A percentile compares a stretch with the other conserved stretches of the same genome.
These are phyloP conservation scores for Thalassiosira oceanica DNA, from an alignment of 352 stramenopile genomes.

Conservation along the genomic window DNA sequence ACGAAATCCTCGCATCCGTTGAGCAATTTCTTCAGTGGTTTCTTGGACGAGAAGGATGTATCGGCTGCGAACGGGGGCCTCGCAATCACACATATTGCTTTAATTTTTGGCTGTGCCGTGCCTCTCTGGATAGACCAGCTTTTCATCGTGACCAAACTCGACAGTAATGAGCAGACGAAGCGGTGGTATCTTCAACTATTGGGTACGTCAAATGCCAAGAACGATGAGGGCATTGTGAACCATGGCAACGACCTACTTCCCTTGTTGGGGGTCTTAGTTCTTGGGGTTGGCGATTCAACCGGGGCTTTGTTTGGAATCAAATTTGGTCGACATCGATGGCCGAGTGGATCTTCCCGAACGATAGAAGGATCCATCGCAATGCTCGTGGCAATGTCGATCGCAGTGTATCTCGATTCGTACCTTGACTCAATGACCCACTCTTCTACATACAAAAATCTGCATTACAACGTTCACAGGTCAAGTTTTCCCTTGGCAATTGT, in stretches of 20 bases:
- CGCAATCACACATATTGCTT: slow-evolving; percentile 74
- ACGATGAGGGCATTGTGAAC: not conserved
- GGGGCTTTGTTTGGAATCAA: slow-evolving; percentile 58
- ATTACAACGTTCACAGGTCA: not conserved
- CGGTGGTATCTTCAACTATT: too few species aligned
- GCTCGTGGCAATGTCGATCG: slow-evolving; percentile 44
- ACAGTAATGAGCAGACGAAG: too few species aligned
- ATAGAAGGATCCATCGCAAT: slow-evolving; percentile 72
- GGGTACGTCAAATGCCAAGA: not conserved
- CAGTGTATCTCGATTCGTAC: slow-evolving; percentile 9
- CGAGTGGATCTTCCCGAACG: slow-evolving; percentile 46
- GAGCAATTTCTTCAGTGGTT: slow-evolving; percentile 42
- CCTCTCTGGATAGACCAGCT: slow-evolving; percentile 69
- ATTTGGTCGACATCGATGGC: slow-evolving; percentile 37
- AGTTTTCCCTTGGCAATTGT: slow-evolving; percentile 28
- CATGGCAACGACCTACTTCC: too few species aligned
- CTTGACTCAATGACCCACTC: too few species aligned
- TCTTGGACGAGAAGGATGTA: slow-evolving; percentile 55
- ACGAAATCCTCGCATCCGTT: too few species aligned
- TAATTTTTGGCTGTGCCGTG: slow-evolving; percentile 78
- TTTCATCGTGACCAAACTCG: slow-evolving; percentile 9
- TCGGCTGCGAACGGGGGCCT: slow-evolving; percentile 39
- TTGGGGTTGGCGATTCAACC: slow-evolving; percentile 78
- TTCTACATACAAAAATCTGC: not conserved
- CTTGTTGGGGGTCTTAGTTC: slow-evolving; percentile 64